These are phyloP conservation scores for Arthrobotrys pseudoclavata DNA, from an alignment of 2,329 filamentous ascomycete species.

Conservation along the genomic window DNA sequence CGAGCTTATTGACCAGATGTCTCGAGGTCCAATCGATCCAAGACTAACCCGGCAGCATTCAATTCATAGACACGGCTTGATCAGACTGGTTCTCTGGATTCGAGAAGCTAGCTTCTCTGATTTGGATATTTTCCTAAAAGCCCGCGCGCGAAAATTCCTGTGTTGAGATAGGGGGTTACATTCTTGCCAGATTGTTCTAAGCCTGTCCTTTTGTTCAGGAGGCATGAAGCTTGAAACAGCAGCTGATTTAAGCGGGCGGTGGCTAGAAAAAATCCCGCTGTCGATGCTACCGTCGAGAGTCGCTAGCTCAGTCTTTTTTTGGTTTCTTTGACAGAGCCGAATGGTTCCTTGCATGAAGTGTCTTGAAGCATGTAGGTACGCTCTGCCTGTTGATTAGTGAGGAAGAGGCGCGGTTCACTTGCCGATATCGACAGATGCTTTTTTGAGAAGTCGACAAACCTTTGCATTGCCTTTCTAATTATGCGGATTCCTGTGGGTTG, in stretches of 20 bases:
- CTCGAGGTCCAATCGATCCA: conserved; percentile 51
- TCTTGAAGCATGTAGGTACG: conserved; percentile 44
- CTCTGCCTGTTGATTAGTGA: conserved; percentile 34
- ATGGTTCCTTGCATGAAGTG: conserved; percentile 58
- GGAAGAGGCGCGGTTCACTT: conserved; percentile 17
- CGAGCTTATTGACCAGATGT: conserved; percentile 37
- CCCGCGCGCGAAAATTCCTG: conserved; percentile 39
- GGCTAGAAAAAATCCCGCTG: conserved; percentile 29
- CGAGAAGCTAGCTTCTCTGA: conserved; percentile 14
- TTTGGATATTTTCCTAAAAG: conserved; percentile 25
- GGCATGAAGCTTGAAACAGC: conserved; percentile 56
- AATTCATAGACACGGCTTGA: conserved; percentile 40
- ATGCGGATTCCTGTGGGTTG: conserved; percentile 22
- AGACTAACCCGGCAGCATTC: conserved; percentile 6
- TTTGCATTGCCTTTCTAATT: conserved; percentile 33
- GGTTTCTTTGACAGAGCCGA: conserved; percentile 33
- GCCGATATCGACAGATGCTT: conserved; percentile 30
- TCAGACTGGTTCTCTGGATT: conserved; percentile 23
- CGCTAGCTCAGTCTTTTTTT: conserved; percentile 51
- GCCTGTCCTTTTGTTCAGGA: conserved; percentile 43
- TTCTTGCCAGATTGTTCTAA: conserved; percentile 31
- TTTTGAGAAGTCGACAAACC: conserved; percentile 30
- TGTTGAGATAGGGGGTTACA: conserved; percentile 39
- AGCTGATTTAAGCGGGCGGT: conserved; percentile 43
- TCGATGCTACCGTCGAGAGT: conserved; percentile 8